Evolutionary conservation across 371 early-diverging fungal genomes (phyloP), one percentile per base, ranked within the genome.

Genomic region (Saksenaea oblongispora): DNA sequence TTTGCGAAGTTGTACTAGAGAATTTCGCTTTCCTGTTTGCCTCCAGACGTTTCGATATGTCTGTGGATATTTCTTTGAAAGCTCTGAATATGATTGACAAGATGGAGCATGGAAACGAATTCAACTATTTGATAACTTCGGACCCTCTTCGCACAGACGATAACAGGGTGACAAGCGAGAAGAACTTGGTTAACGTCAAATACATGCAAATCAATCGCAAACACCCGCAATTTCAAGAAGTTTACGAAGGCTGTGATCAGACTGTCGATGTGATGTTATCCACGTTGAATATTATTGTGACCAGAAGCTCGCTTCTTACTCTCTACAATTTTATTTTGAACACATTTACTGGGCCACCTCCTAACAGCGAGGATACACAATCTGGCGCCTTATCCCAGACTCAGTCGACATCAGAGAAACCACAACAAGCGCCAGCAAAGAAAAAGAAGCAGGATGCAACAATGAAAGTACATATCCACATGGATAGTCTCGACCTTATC

Each of bases 301-400:
- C 94, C 1, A 89, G 90, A 37, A 92, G 91, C 71, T 93, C 93
- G 42, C 90, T 98, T 1, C 71, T 97, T 47, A 87, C 87, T 0
- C 73, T 95, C 8, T 92, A 96, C 70, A 92, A 94, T 69, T 96
- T 93, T 69, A 71, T 95, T 3, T 72, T 97, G 24, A 87, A 87
- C 27, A 97, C 97, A 1, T 98, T 98, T 73, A 47, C 51, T 11
- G 51, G 51, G 11, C 1, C 51, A 22, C 1, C 51, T 27, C 34
- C 57, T 3, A 22, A 22, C 22, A 35, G 39, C 26, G 34, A 35
- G 7, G 51, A 47, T 4, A 22, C n/a, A 0, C n/a, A 22, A 47
- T 9, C 51, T 0, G 51, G 10, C 22, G 51, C 5, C 10, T 22
- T 3, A 47, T 47, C 51, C 22, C 51, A 22, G 5, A 18, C 51